Evolutionary conservation across 352 stramenopile genomes (phyloP), one percentile per base, ranked within the genome.

Genomic region (Globisporangium nodosum): DNA sequence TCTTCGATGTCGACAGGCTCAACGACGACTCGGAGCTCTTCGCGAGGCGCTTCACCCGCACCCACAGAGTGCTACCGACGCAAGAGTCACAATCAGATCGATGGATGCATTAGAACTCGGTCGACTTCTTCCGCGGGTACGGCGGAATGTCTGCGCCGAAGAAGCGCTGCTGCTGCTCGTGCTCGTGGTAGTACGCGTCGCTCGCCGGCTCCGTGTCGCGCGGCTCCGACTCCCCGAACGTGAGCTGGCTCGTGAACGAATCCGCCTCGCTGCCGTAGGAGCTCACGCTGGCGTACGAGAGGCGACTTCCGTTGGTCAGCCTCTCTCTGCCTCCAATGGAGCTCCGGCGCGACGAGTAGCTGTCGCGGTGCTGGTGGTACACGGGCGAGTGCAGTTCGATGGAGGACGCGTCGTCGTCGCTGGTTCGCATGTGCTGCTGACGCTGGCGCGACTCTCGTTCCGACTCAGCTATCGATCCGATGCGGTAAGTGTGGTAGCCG

Each of bases 401-500:
- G 5, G 56, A 62, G 11, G 49, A 56, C 71, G 64, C 30, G 67
- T 81, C 63, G 76, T 65, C n/a, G 64, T 65, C 35, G 66, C 62
- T 49, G 66, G 59, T 21, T 57, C 49, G 35, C 61, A 65, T 56
- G 71, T 61, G n/a, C 52, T 15, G 40, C 55, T 56, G 37, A 66
- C 24, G 21, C 5, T 37, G 33, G 20, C 49, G 52, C 27, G 40
- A 40, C 20, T 47, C 37, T 3, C 13, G 20, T 16, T 66, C 70
- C 3, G 83, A 57, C 49, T 84, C 75, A 6, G 72, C 81, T 49
- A 74, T 61, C 66, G 63, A 59, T 61, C 65, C 68, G 53, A 56
- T 57, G 50, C 47, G 65, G 52, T 78, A 70, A 27, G 68, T 79
- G 60, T 75, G 69, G 53, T 88, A 88, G 56, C 69, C 76, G 27